Evolutionary conservation across 1,139 yeast genomes (phyloP).

Genomic region (Saccharomyces uvarum): DNA sequence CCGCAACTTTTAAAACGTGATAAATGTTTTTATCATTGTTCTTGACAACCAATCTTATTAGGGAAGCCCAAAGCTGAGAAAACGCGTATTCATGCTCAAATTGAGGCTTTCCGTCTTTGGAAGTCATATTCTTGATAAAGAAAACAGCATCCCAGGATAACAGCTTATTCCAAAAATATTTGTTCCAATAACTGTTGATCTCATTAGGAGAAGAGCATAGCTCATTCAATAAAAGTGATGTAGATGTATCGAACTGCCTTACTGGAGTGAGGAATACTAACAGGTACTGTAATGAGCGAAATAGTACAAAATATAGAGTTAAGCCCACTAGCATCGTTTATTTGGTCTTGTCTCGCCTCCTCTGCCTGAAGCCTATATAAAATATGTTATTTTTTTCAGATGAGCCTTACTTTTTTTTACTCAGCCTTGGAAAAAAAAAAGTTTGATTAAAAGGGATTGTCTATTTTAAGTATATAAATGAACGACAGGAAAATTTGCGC

Average conservation of each 20-base stretch:
- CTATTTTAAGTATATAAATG: not conserved
- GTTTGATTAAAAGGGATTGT: not conserved
- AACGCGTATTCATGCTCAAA: constrained; percentile 91
- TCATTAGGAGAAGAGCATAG: constrained; percentile 2
- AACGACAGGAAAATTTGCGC: not conserved
- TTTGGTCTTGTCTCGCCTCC: not conserved
- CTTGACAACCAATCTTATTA: constrained; percentile 32
- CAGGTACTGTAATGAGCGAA: constrained; percentile 36
- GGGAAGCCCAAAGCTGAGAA: constrained; percentile 66
- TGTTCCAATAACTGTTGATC: constrained; percentile 13
- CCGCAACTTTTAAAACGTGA: constrained; percentile 38
- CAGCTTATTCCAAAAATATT: constrained; percentile 39
- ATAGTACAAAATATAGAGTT: constrained; percentile 27
- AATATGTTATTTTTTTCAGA: not conserved
- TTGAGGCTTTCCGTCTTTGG: constrained; percentile 39
- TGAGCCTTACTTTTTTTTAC: not conserved
- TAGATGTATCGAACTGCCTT: constrained; percentile 44
- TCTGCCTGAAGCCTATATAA: not conserved
- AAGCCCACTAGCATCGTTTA: not conserved
- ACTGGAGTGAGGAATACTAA: constrained; percentile 37
- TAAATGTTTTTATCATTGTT: constrained; percentile 33
- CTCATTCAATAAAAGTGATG: constrained; percentile 30
- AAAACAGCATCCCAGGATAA: constrained; percentile 84
- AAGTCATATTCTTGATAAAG: constrained; percentile 45
- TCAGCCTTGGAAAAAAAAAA: not conserved